A percentile compares a stretch with the other conserved stretches of the same genome.
Conservation (phyloP, 1,139 yeast genomes). For the Wickerhamomyces sp. region DNA sequence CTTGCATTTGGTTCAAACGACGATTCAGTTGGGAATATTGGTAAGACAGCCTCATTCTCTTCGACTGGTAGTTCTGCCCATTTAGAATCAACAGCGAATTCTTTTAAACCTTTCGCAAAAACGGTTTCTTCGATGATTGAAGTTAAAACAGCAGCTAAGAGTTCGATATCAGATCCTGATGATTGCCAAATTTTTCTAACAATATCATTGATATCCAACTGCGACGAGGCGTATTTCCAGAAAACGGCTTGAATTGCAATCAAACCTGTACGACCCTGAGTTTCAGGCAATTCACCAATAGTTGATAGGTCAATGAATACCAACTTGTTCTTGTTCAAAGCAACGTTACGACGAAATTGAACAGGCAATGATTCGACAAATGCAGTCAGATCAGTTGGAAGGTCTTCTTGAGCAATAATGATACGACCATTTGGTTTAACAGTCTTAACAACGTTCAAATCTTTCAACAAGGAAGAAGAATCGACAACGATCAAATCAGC, state of each 20-base stretch:
- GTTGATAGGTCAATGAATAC: slow-evolving; percentile 51
- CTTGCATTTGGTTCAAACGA: slow-evolving; percentile 59
- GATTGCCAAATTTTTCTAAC: slow-evolving; percentile 80
- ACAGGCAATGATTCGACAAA: slow-evolving; percentile 50
- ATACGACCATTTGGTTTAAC: slow-evolving; percentile 54
- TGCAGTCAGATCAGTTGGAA: slow-evolving; percentile 23
- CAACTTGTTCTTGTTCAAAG: slow-evolving; percentile 47
- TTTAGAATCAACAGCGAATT: slow-evolving; percentile 36
- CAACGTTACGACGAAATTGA: slow-evolving; percentile 50
- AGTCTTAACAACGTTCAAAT: slow-evolving; percentile 57
- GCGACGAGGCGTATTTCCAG: slow-evolving; percentile 69
- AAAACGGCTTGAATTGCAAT: slow-evolving; percentile 76
- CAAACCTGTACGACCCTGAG: slow-evolving; percentile 70
- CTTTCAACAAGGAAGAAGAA: slow-evolving; percentile 45
- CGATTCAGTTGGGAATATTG: slow-evolving; percentile 52
- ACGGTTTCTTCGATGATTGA: slow-evolving; percentile 50
- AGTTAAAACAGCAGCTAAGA: slow-evolving; percentile 77
- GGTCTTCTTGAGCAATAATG: slow-evolving; percentile 34
- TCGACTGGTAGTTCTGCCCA: slow-evolving; percentile 22
- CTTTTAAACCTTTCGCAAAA: slow-evolving; percentile 44
- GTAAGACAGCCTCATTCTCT: slow-evolving; percentile 31
- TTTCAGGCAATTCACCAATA: slow-evolving; percentile 59
- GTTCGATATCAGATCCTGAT: slow-evolving; percentile 76
- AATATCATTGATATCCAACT: slow-evolving; percentile 53
- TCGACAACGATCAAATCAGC: slow-evolving; percentile 59